A percentile compares a stretch with the other conserved stretches of the same genome.
phyloP scores from a whole-genome alignment of 1,284 basidiomycete species.

The Irpex sp. region DNA sequence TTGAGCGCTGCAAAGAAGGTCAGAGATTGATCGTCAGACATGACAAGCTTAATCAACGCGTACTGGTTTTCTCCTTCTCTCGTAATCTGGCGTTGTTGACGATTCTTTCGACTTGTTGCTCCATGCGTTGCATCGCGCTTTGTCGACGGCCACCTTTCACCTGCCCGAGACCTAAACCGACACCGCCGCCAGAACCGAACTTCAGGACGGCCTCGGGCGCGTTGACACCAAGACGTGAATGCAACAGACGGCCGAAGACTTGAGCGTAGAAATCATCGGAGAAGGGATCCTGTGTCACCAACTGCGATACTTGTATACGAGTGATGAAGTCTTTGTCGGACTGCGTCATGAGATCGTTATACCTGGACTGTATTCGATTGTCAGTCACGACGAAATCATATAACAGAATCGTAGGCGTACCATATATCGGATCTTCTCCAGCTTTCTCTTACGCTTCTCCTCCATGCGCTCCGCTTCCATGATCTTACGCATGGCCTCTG shows the following conservation, averaged over 20 bases:
- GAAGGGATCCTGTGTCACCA: slow-evolving; percentile 95
- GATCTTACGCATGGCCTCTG: slow-evolving; percentile 81
- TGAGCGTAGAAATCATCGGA: slow-evolving; percentile 98
- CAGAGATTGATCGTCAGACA: not conserved
- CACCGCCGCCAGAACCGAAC: slow-evolving; percentile 74
- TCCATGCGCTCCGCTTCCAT: slow-evolving; percentile 84
- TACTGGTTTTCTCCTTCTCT: slow-evolving; percentile 79
- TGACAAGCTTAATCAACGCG: slow-evolving; percentile 19
- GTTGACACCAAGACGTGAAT: slow-evolving; percentile 71
- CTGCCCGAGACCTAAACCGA: slow-evolving; percentile 72
- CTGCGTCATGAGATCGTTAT: slow-evolving; percentile 98
- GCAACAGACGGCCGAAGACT: slow-evolving; percentile 82
- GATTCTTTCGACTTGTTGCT: slow-evolving; percentile 94
- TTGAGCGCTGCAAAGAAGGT: slow-evolving; percentile 48
- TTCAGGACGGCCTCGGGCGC: slow-evolving; percentile 71
- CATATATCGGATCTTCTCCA: slow-evolving; percentile 84
- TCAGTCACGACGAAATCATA: not conserved
- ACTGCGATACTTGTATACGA: slow-evolving; percentile 96
- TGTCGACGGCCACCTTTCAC: slow-evolving; percentile 70
- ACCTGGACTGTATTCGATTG: slow-evolving; percentile 65
- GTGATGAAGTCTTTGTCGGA: slow-evolving; percentile 99
- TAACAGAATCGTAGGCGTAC: slow-evolving; percentile 31
- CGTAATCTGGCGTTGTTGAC: slow-evolving; percentile 88
- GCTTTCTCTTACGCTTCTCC: slow-evolving; percentile 72
- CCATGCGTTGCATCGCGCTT: slow-evolving; percentile 96